Conservation (phyloP, 257 asterid species). For the Gentiana straminea region DNA sequence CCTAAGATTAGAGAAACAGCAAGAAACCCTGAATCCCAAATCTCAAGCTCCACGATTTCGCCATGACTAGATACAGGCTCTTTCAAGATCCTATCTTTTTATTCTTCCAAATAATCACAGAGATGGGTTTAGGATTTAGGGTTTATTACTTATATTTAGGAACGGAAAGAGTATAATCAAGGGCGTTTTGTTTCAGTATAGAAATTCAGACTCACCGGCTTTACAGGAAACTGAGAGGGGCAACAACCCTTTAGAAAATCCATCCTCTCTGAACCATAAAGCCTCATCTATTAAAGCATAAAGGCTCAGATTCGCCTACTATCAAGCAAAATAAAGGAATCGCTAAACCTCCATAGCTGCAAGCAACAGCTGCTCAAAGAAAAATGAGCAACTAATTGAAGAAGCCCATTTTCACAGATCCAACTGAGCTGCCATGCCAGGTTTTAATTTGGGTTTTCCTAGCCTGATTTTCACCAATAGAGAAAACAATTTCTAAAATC, state of each 20-base stretch:
- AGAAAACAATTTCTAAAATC: background rate
- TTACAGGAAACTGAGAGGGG: background rate
- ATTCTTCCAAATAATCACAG: too few species aligned
- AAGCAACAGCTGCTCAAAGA: constrained; percentile 1
- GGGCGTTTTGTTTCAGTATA: background rate
- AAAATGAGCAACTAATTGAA: background rate
- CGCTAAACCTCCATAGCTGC: constrained; percentile 15
- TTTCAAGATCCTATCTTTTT: background rate
- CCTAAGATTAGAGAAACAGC: too few species aligned
- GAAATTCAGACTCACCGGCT: background rate
- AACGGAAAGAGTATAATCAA: background rate
- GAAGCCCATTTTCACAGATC: background rate
- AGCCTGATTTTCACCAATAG: background rate
- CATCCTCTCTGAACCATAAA: background rate
- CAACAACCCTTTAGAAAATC: constrained; percentile 5
- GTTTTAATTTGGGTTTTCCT: constrained; percentile 2
- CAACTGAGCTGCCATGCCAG: constrained; percentile 16
- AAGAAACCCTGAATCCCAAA: too few species aligned
- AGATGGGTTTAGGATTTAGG: background rate
- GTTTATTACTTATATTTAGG: background rate
- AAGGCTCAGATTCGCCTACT: constrained; percentile 19
- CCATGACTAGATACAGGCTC: too few species aligned
- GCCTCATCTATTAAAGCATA: background rate
- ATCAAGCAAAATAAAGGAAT: constrained; percentile 2
- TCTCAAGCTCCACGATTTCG: too few species aligned